Evolutionary conservation across 2,329 filamentous ascomycete species (phyloP).

Genomic region (Chaetoscypha palmicola): DNA sequence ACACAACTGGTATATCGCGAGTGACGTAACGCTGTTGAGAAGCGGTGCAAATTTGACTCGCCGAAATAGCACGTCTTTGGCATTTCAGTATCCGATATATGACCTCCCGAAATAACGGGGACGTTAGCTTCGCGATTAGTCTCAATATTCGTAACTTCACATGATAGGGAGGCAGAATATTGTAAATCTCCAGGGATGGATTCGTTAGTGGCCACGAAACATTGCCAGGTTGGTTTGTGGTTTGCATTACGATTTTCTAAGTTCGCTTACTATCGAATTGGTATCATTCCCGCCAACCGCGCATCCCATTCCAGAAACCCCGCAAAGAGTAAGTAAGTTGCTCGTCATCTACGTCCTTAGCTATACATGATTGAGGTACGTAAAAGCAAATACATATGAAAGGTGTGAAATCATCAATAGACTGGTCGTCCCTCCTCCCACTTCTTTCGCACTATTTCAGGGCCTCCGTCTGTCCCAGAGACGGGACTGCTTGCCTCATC

Average conservation of each 20-base stretch:
- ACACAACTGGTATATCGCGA: too few species aligned
- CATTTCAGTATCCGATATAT: too few species aligned
- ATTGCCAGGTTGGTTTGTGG: neutral
- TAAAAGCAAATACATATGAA: neutral
- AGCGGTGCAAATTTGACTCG: too few species aligned
- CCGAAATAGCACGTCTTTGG: too few species aligned
- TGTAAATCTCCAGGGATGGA: too few species aligned
- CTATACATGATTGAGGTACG: neutral
- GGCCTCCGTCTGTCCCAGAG: slow-evolving; percentile 22
- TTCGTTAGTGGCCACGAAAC: too few species aligned
- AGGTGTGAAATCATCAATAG: slow-evolving; percentile 22
- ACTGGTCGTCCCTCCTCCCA: slow-evolving; percentile 31
- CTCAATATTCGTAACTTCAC: too few species aligned
- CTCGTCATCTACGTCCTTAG: too few species aligned
- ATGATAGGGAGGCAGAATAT: too few species aligned
- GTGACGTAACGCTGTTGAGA: too few species aligned
- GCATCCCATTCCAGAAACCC: neutral
- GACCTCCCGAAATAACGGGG: too few species aligned
- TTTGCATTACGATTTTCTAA: neutral
- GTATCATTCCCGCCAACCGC: neutral
- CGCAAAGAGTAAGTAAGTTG: neutral
- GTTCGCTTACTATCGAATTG: neutral
- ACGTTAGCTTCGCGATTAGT: too few species aligned
- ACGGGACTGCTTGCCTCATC: slow-evolving; percentile 24
- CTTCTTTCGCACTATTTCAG: slow-evolving; percentile 19